Evolutionary conservation across 2,329 filamentous ascomycete species (phyloP).

Genomic region (Diplodia seriata): DNA sequence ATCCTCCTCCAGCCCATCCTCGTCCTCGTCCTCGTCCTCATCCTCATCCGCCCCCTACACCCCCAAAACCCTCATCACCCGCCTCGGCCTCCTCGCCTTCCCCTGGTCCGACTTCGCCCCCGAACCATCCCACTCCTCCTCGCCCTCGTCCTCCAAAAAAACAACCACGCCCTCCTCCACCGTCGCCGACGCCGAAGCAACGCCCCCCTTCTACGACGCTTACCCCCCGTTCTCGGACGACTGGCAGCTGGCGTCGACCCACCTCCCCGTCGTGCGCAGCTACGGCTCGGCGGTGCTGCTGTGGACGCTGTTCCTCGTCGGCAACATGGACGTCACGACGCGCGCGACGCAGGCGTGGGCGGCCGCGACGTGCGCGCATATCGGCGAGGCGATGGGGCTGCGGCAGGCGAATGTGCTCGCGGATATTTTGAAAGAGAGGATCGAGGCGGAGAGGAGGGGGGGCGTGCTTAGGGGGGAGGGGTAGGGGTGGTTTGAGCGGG

Average conservation of each 20-base stretch:
- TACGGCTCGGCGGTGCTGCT: slow-evolving; percentile 43
- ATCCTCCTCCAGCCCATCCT: slow-evolving; percentile 16
- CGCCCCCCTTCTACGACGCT: no score
- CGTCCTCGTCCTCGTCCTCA: slow-evolving; percentile 40
- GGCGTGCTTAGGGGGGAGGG: neutral
- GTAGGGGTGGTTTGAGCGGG: neutral
- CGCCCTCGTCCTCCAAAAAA: no score
- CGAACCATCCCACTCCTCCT: no score
- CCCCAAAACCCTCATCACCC: neutral
- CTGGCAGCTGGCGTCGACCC: slow-evolving; percentile 29
- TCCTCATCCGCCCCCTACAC: neutral
- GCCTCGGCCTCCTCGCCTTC: slow-evolving; percentile 35
- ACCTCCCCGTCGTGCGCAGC: slow-evolving; percentile 43
- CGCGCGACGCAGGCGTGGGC: slow-evolving; percentile 40
- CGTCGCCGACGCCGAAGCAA: no score
- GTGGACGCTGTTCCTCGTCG: slow-evolving; percentile 45
- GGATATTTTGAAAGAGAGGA: slow-evolving; percentile 35
- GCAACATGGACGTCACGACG: slow-evolving; percentile 41
- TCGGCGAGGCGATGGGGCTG: slow-evolving; percentile 58
- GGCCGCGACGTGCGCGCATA: slow-evolving; percentile 63
- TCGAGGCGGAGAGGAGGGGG: neutral
- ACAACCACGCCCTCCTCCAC: no score
- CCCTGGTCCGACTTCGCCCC: slow-evolving; percentile 18
- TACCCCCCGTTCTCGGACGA: neutral
- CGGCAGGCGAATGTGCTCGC: slow-evolving; percentile 44